Conservation (phyloP, 495 filamentous ascomycete genomes). For the Umbilicaria muhlenbergii region DNA sequence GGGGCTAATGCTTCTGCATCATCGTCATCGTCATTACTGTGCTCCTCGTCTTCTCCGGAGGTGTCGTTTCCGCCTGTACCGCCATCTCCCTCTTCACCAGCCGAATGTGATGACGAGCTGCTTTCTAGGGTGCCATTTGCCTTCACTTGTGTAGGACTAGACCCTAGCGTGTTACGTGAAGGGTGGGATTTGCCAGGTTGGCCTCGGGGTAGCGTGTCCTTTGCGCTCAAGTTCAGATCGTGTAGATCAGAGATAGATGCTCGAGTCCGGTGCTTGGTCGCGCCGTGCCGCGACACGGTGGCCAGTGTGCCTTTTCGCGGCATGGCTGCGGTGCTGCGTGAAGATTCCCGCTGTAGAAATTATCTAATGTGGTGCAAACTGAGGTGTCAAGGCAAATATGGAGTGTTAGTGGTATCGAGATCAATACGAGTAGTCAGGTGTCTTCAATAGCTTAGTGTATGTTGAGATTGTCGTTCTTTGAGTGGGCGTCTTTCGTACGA, state of each 20-base stretch:
- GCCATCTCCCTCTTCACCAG: constrained; percentile 8
- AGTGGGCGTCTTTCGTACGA: not conserved
- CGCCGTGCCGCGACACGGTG: too few species aligned
- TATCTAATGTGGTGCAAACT: not conserved
- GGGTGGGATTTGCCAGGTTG: not conserved
- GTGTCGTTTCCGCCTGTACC: constrained; percentile 9
- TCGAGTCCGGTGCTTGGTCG: too few species aligned
- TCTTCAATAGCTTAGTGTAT: not conserved
- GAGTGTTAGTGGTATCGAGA: not conserved
- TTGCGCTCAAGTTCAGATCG: not conserved
- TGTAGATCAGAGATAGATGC: too few species aligned
- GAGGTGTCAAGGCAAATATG: not conserved
- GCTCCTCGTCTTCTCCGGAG: constrained; percentile 27
- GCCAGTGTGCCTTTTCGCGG: too few species aligned
- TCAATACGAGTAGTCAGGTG: not conserved
- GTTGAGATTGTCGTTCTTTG: not conserved
- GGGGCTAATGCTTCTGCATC: constrained; percentile 33
- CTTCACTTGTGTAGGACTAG: too few species aligned
- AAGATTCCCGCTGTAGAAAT: not conserved
- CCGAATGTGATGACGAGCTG: not conserved
- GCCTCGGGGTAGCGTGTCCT: not conserved
- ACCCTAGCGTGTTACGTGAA: not conserved
- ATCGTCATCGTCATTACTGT: constrained; percentile 33
- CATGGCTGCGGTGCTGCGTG: too few species aligned
- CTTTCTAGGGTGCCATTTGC: not conserved